Percentiles rank a stretch among this genome's conserved stretches.
These are phyloP conservation scores for Capsicum chinense DNA, from an alignment of 257 asterid genomes.

Conservation along the genomic window DNA sequence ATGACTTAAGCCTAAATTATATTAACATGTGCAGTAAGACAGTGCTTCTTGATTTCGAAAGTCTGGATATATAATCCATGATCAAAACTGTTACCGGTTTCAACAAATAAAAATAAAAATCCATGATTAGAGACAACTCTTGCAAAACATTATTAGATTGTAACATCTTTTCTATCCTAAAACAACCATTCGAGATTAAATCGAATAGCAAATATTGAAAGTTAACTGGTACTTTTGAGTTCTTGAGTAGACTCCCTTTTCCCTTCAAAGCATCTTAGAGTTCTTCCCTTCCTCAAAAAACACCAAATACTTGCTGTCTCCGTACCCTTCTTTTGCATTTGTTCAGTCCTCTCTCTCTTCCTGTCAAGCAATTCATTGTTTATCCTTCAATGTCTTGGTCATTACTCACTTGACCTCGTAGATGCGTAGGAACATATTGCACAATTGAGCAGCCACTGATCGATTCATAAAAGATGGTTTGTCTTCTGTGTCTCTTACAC, in stretches of 20 bases:
- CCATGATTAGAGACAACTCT: not conserved
- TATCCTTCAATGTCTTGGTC: not conserved
- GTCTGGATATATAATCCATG: not conserved
- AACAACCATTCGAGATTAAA: not conserved
- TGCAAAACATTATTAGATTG: not conserved
- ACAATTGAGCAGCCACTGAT: not conserved
- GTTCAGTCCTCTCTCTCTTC: slow-evolving; percentile 6
- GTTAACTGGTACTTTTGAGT: slow-evolving; percentile 5
- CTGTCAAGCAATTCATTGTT: not conserved
- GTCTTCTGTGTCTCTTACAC: slow-evolving; percentile 17
- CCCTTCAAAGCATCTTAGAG: slow-evolving; percentile 9
- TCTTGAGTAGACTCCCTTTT: not conserved
- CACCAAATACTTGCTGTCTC: not conserved
- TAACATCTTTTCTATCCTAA: not conserved
- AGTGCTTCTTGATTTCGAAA: slow-evolving; percentile 10
- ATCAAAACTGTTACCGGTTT: too few relatives aligned
- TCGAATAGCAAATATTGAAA: slow-evolving; percentile 8
- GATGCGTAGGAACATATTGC: not conserved
- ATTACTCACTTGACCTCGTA: slow-evolving; percentile 14
- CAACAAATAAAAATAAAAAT: not conserved
- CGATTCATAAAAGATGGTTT: not conserved
- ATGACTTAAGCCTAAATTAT: too few relatives aligned
- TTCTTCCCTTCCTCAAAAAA: not conserved
- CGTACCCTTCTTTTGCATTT: not conserved
- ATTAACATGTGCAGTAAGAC: not conserved